Conservation (phyloP, 2,329 filamentous ascomycete genomes). For the Trichoderma citrinoviride region DNA sequence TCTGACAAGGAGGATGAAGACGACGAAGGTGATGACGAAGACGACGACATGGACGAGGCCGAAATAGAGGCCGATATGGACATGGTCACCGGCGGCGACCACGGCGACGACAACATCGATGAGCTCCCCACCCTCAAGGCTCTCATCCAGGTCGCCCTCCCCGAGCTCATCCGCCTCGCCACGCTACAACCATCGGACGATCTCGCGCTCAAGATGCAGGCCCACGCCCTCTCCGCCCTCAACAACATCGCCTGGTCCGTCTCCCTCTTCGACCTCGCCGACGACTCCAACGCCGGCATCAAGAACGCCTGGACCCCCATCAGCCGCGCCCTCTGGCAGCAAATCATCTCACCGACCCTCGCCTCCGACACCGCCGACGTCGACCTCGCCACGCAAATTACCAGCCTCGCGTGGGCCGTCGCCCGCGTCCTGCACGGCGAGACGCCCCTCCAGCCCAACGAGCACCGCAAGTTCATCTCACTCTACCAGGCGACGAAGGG, state of each 20-base stretch:
- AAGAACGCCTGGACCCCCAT: slow-evolving; percentile 53
- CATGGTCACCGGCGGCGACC: slow-evolving; percentile 54
- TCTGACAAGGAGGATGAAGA: slow-evolving; percentile 37
- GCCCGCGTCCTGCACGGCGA: slow-evolving; percentile 51
- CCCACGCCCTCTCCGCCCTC: slow-evolving; percentile 57
- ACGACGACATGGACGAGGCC: slow-evolving; percentile 56
- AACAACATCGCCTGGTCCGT: slow-evolving; percentile 69
- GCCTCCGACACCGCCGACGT: slow-evolving; percentile 61
- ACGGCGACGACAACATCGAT: slow-evolving; percentile 45
- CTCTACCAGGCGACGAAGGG: slow-evolving; percentile 59
- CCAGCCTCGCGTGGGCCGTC: slow-evolving; percentile 64
- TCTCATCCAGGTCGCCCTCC: slow-evolving; percentile 37
- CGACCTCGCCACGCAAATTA: slow-evolving; percentile 59
- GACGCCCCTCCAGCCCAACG: slow-evolving; percentile 47
- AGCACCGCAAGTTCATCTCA: slow-evolving; percentile 63
- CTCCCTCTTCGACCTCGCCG: slow-evolving; percentile 58
- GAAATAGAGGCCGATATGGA: slow-evolving; percentile 64
- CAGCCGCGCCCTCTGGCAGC: slow-evolving; percentile 56
- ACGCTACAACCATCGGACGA: slow-evolving; percentile 42
- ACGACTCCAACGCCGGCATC: slow-evolving; percentile 52
- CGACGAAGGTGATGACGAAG: slow-evolving; percentile 41
- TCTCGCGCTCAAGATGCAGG: slow-evolving; percentile 46
- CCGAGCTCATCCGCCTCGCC: slow-evolving; percentile 48
- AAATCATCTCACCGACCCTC: slow-evolving; percentile 56
- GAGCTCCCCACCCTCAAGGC: slow-evolving; percentile 54